A percentile compares a stretch with the other conserved stretches of the same genome.
Evolutionary conservation across 352 stramenopile genomes (phyloP).

Genomic region (Globisporangium abappressorium): DNA sequence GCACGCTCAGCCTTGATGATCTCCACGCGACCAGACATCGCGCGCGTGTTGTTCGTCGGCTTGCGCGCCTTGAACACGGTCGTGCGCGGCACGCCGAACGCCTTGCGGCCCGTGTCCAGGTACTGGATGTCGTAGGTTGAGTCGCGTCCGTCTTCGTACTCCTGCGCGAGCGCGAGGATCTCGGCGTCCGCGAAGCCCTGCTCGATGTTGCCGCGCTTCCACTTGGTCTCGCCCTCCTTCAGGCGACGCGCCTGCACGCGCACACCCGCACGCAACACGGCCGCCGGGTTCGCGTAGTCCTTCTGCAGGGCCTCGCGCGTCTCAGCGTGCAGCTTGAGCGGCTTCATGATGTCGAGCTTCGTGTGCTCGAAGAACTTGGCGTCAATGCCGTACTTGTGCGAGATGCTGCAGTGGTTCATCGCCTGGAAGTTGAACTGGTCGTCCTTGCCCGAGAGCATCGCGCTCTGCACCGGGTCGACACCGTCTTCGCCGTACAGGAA

Average conservation of each 20-base stretch:
- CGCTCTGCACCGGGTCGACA: constrained; percentile 95
- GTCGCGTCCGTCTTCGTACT: constrained; percentile 63
- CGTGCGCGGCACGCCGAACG: constrained; percentile 72
- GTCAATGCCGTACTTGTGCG: constrained; percentile 91
- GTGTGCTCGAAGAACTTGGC: constrained; percentile 87
- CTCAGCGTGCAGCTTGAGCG: constrained; percentile 72
- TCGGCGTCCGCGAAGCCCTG: constrained; percentile 66
- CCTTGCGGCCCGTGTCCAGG: constrained; percentile 77
- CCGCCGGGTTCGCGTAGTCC: constrained; percentile 33
- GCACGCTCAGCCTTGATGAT: constrained; percentile 69
- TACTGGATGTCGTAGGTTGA: constrained; percentile 88
- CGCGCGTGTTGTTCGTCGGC: constrained; percentile 56
- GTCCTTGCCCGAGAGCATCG: constrained; percentile 94
- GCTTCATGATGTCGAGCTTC: constrained; percentile 89
- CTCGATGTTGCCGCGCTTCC: constrained; percentile 84
- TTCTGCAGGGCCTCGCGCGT: constrained; percentile 51
- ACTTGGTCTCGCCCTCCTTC: constrained; percentile 79
- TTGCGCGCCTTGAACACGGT: constrained; percentile 75
- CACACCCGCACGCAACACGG: constrained; percentile 49
- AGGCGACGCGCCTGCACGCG: constrained; percentile 68
- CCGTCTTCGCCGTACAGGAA: constrained; percentile 99
- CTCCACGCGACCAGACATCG: constrained; percentile 79
- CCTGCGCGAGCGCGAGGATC: constrained; percentile 59
- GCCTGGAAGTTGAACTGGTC: constrained; percentile 94
- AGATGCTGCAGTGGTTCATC: constrained; percentile 95